Base-by-base conservation (phyloP, 179 eudicot species). In the Silene noctiflora region DNA sequence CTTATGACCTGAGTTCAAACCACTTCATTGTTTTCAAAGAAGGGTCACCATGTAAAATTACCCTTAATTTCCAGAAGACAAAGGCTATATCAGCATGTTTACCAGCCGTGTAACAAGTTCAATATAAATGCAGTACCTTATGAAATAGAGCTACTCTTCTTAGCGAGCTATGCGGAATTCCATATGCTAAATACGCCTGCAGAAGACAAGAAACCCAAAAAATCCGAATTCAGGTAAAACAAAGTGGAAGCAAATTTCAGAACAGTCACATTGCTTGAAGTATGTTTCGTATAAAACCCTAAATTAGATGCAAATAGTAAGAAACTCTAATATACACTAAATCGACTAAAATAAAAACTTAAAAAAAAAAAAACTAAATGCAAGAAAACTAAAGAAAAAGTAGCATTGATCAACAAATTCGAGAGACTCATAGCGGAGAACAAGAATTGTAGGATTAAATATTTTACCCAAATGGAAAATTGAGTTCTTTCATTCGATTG, bases 171-270 rank as follows among this genome's bases (percentile, higher is more conserved):
- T 86, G 86, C 12, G 97, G 97, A 69, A 90, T 84, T n/a, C 97
- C 95, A 78, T 88, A 93, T 0, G 97, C 97, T 81, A 93, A 84
- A 87, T 89, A 91, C 73, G 97, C 98, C 97, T 93, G 87, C 82
- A 82, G 53, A 72, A 69, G 72, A 48, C 64, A 78, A 22, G n/a
- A 68, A 21, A 65, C 51, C 72, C 55, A 35, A 35, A 16, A 16
- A 17, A 35, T 66, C 5, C 6, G 6, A 71, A 12, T 9, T 20
- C 6, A 22, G 48, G 3, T 55, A 24, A 61, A 63, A 20, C 2
- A 9, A 68, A 63, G 21, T 29, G 76, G 22, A 71, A 62, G 17
- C 11, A 55, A 68, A 46, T 29, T n/a, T 33, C 48, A 62, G 31
- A 25, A 63, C 16, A 25, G 13, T 10, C 12, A 27, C 12, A 60